Evolutionary conservation across 2,329 filamentous ascomycete genomes (phyloP), one percentile per base, ranked within the genome.

Genomic region (Phialophora chinensis): DNA sequence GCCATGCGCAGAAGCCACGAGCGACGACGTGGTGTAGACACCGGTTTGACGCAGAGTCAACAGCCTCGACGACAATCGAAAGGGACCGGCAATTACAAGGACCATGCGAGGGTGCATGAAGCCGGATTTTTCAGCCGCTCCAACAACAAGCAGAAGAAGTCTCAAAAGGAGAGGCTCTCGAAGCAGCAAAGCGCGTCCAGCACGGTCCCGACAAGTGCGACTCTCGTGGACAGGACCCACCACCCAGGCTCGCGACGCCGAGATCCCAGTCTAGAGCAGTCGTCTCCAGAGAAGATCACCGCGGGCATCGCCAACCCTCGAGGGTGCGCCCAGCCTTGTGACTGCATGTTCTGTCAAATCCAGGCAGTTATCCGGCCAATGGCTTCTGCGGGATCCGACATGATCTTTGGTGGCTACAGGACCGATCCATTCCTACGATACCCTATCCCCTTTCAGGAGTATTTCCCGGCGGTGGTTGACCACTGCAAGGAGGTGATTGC

Each of bases 401-500:
- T 54, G 58, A 44, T 65, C 23, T 63, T 68, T 55, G 62, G 66
- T 20, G 66, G 66, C 12, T 33, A 56, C 10, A 29, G 66, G 50
- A 59, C 33, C 52, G 66, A 68, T 38, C 66, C 66, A 33, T 68
- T 68, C 35, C 35, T 35, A 12, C 53, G 29, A 29, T 68, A 68
- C 35, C 66, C 66, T 20, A 68, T 68, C 33, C 29, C 20, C 17
- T 50, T 25, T 20, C 66, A 59, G 35, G 58, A 56, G 10, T 68
- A 68, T 38, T 68, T 68, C 33, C 66, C 66, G 31, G 61, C 58
- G 31, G 62, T 62, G 11, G 49, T 65, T 31, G 66, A 68, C 35
- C 63, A 65, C 33, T 62, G 57, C 47, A 65, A 47, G 53, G 62
- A 62, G 27, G 59, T 65, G 14, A 54, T 68, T 4, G 62, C 62